A percentile compares a stretch with the other conserved stretches of the same genome.
phyloP scores from a whole-genome alignment of 306 rosid species.

The Dalbergia oliveri region DNA sequence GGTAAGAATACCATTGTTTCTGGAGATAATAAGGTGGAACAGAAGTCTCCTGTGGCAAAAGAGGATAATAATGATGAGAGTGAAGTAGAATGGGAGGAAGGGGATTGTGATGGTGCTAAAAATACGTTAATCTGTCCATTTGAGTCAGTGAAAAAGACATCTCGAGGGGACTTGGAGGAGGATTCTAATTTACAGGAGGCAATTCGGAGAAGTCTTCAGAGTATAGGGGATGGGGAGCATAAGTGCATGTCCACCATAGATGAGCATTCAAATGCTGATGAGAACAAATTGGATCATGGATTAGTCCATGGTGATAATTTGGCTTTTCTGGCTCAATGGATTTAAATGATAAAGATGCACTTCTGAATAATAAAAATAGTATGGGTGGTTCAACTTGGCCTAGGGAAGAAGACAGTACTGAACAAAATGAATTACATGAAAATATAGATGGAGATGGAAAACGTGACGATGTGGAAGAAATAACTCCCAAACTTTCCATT shows the following conservation, averaged over 20 bases:
- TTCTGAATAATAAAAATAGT: conserved; percentile 38
- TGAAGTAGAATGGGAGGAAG: conserved; percentile 93
- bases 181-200: conserved; percentile 88
- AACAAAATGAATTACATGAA: conserved; percentile 48
- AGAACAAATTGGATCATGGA: conserved; percentile 36
- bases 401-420: conserved; percentile 46
- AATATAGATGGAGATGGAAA: conserved; percentile 50
- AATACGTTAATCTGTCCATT: conserved; percentile 44
- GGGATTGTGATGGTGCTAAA: conserved; percentile 58
- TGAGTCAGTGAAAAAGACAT: conserved; percentile 53
- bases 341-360: conserved; percentile 38
- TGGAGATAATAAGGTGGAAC: conserved; percentile 46
- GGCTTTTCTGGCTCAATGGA: conserved; percentile 39
- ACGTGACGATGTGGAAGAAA: conserved; percentile 44
- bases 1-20: conserved; percentile 45
- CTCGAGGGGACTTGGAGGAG: conserved; percentile 80
- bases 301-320: conserved; percentile 34
- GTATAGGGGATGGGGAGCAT: conserved; percentile 46
- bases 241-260: conserved; percentile 35
- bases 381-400: conserved; percentile 35
- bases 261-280: conserved; percentile 44
- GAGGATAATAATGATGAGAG: conserved; percentile 58
- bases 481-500: conserved; percentile 44
- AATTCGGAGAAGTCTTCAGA: conserved; percentile 85
- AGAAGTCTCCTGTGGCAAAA: conserved; percentile 37